A percentile compares a stretch with the other conserved stretches of the same genome.
Evolutionary conservation across 2,329 filamentous ascomycete genomes (phyloP).

Genomic region (Raffaelea ambrosiae): DNA sequence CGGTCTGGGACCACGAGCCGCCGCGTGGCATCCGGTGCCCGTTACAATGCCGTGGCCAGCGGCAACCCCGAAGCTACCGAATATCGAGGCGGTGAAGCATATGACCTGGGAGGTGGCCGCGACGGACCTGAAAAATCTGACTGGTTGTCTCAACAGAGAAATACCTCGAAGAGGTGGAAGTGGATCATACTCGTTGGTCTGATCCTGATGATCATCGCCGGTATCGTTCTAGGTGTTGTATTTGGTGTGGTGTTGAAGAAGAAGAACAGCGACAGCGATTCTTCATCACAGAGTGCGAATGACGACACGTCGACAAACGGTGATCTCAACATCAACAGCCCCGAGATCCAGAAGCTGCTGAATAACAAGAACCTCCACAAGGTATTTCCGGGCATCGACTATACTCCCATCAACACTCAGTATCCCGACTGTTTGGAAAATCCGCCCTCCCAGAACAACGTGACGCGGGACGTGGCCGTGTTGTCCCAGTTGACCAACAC

Average conservation of each 20-base stretch:
- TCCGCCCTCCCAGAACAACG: conserved; percentile 85
- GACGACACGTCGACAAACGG: conserved; percentile 56
- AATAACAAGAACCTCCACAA: conserved; percentile 78
- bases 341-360: conserved; percentile 67
- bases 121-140: conserved; percentile 53
- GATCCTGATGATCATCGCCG: conserved; percentile 58
- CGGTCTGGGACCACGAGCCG: conserved; percentile 25
- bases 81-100: conserved; percentile 11
- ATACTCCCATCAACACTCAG: conserved; percentile 84
- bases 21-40: conserved; percentile 25
- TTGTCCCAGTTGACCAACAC: conserved; percentile 84
- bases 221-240: conserved; percentile 63
- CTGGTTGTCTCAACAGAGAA: conserved; percentile 53
- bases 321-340: conserved; percentile 64
- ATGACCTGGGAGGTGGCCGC: conserved; percentile 21
- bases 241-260: conserved; percentile 61
- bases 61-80: conserved; percentile 7
- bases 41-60: conserved; percentile 49
- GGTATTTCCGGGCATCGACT: conserved; percentile 92
- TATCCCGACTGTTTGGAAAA: conserved; percentile 73
- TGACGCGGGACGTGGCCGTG: conserved; percentile 84
- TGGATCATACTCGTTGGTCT: conserved; percentile 60
- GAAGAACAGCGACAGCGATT: conserved; percentile 29
- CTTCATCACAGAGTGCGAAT: conserved; percentile 39
- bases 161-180: conserved; percentile 56